These are phyloP conservation scores for Suillus spraguei DNA, from an alignment of 768 basidiomycete species.

Conservation along the genomic window DNA sequence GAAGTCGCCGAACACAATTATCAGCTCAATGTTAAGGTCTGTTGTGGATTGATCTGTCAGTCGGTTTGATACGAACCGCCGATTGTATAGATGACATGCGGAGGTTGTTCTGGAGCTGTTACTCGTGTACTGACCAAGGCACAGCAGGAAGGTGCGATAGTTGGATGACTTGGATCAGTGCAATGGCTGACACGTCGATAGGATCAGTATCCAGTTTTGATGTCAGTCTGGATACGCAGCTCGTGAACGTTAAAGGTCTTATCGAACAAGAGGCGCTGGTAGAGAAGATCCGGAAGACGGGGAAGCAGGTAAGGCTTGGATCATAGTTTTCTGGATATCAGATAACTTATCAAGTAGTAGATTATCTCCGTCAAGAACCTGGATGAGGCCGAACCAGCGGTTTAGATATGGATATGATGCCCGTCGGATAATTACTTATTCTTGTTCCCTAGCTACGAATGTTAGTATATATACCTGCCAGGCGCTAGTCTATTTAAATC, in stretches of 20 bases:
- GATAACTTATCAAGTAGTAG: conserved; percentile 22
- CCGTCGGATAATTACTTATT: not conserved
- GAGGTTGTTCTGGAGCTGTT: conserved; percentile 85
- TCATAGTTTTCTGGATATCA: not conserved
- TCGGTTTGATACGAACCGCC: not conserved
- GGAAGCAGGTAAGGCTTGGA: conserved; percentile 68
- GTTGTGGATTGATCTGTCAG: conserved; percentile 5
- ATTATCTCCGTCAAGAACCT: conserved; percentile 46
- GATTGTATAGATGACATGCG: conserved; percentile 76
- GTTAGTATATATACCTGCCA: not conserved
- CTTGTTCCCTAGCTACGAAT: not conserved
- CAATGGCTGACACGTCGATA: conserved; percentile 4
- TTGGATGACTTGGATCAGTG: conserved; percentile 4
- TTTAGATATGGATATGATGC: not conserved
- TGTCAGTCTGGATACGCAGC: conserved; percentile 69
- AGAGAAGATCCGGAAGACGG: conserved; percentile 86
- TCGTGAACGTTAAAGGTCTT: conserved; percentile 66
- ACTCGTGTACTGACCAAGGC: conserved; percentile 73
- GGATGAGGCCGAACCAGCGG: not conserved
- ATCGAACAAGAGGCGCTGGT: conserved; percentile 65
- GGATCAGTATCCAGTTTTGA: conserved; percentile 42
- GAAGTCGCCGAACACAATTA: conserved; percentile 40
- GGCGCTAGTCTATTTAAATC: not conserved
- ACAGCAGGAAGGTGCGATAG: conserved; percentile 39
- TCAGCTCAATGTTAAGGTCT: conserved; percentile 84